These are phyloP conservation scores for Simplicillium sp. DNA, from an alignment of 2,329 filamentous ascomycete species.

Conservation along the genomic window DNA sequence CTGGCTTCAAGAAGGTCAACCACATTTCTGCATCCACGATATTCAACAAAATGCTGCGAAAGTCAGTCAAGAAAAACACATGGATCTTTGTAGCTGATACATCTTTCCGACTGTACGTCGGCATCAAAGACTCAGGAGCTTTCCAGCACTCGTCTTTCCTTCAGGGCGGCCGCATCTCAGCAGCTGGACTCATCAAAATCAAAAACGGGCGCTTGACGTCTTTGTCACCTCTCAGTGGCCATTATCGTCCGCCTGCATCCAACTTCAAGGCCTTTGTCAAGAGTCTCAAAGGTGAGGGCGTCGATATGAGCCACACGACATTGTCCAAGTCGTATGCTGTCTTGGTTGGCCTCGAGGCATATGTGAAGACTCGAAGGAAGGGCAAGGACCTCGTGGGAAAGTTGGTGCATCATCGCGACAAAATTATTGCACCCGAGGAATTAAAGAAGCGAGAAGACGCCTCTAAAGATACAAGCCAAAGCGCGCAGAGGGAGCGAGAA, in stretches of 20 bases:
- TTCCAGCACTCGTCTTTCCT: conserved; percentile 91
- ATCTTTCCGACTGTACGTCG: conserved; percentile 75
- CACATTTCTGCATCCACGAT: conserved; percentile 64
- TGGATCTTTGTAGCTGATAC: conserved; percentile 94
- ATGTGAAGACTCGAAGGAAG: conserved; percentile 58
- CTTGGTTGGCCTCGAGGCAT: conserved; percentile 73
- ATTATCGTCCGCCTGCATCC: conserved; percentile 74
- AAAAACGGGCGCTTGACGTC: conserved; percentile 69
- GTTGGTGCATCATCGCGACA: conserved; percentile 44
- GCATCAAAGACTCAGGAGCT: conserved; percentile 78
- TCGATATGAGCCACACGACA: conserved; percentile 69
- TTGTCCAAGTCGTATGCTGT: conserved; percentile 78
- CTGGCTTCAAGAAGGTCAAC: conserved; percentile 42
- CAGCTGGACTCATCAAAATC: conserved; percentile 78
- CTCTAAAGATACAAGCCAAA: conserved; percentile 50
- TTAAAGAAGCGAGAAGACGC: conserved; percentile 47
- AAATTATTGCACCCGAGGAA: conserved; percentile 52
- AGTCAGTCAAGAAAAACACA: conserved; percentile 74
- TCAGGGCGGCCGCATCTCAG: conserved; percentile 69
- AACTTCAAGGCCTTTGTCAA: conserved; percentile 79
- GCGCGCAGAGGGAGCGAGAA: conserved; percentile 40
- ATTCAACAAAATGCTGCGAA: conserved; percentile 68
- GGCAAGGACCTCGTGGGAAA: conserved; percentile 46
- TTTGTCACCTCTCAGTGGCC: conserved; percentile 63
- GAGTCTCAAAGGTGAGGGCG: conserved; percentile 60